Base-by-base conservation (phyloP, 495 filamentous ascomycete genomes). In the Neurospora sp. region DNA sequence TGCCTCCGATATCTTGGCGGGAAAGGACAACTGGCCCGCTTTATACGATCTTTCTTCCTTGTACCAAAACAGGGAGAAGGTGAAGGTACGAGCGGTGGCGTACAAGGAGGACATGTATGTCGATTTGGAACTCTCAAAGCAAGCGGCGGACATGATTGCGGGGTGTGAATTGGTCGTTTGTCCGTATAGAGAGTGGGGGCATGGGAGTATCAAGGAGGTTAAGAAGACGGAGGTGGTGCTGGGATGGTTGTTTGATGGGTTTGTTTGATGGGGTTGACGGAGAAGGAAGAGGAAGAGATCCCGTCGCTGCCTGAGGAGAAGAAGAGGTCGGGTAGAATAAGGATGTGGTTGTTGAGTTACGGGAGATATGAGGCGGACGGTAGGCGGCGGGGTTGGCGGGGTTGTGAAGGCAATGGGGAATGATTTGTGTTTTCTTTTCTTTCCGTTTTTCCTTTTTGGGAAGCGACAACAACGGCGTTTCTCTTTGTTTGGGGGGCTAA, bases 41-140 rank as follows among this genome's bases (percentile, higher is more conserved):
- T 84, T 97, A 5, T 97, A 96, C 75, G 86, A 93, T 75, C 82
- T 87, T 69, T 82, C 83, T 5, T 86, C 90, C 72, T 82, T 97
- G 0, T 0, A 14, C 1, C 0, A 7, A 0, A 59, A 31, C 4
- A 45, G 9, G 22, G 22, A 8, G 0, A 82, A 87, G 71, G 93
- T 97, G 0, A 91, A 91, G 0, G 91, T 97, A 0, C 93, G 93
- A 72, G 89, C 92, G 4, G 89, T 94, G 0, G 89, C 85, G 6
- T 98, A 90, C 73, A 88, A 93, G 59, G 89, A 94, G 44, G 94
- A 98, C 76, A 96, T 97, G 94, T 97, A 94, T 75, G 94, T 98
- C 35, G 89, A 94, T 73, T 91, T 84, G 73, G 88, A 90, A 5
- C 78, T 93, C 8, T 86, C 90, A 0, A 81, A 85, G 61, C 12